Evolutionary conservation across 139 green algal genomes (phyloP).

Genomic region (Pleodorina starrii): DNA sequence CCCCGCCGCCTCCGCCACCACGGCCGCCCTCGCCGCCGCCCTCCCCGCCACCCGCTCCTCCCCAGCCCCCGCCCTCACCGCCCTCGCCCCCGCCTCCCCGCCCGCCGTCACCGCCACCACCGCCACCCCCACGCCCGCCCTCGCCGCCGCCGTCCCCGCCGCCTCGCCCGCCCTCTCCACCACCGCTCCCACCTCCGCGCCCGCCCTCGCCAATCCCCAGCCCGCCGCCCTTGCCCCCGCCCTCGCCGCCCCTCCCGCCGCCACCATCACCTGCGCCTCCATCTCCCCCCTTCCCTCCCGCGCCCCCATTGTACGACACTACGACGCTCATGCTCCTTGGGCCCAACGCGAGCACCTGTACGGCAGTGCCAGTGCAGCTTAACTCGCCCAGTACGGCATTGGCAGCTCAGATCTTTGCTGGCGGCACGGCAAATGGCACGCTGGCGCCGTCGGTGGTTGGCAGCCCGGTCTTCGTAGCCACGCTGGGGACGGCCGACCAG

Average conservation of each 20-base stretch:
- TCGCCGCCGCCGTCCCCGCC: neutral
- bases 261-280: neutral
- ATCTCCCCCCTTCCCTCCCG: neutral
- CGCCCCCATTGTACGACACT: neutral
- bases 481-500: neutral
- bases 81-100: neutral
- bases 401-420: neutral
- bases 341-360: neutral
- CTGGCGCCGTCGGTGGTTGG: neutral
- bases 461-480: neutral
- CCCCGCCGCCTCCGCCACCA: neutral
- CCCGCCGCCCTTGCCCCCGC: neutral
- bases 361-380: neutral
- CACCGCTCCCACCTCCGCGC: neutral
- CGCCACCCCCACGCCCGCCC: neutral
- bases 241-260: neutral
- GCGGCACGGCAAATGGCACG: neutral
- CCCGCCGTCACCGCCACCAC: neutral
- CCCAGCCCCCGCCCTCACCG: neutral
- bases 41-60: neutral
- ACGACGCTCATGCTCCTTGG: neutral
- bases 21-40: neutral
- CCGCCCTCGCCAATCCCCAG: neutral
- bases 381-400: neutral
- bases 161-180: neutral